Evolutionary conservation across 768 basidiomycete genomes (phyloP), one percentile per base, ranked within the genome.

Genomic region (Podaxis sp.): DNA sequence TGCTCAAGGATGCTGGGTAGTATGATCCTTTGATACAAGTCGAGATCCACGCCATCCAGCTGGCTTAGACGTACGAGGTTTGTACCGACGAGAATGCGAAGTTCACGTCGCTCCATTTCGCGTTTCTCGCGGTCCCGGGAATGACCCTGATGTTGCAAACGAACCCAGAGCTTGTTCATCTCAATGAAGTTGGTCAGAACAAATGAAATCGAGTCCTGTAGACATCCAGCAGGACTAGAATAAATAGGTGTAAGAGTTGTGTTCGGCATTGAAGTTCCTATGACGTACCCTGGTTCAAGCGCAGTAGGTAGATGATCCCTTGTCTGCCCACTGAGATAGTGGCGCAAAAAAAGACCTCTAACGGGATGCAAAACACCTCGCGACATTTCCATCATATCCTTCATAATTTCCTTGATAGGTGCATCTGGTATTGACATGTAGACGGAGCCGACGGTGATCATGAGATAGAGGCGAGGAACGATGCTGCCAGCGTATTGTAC

Each of bases 381-480:
- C 39, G 95, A 95, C 97, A 99, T 99, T 76, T 99, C 97, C 91
- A 99, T 91, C 96, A 99, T 98, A 76, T 99, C 97, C 82, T 97
- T 99, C 96, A 99, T 99, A 65, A 99, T 95, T 79, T 99, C 96
- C 81, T 95, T 97, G 61, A 99, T 89, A 3, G 96, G 96, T 9
- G 96, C 96, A 63, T 97, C 96, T 2, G 95, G 88, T 57, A 98
- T 89, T 30, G 95, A 95, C 97, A 99, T 99, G 82, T 98, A 99
- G 39, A 99, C 96, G 0, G 96, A 93, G 66, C 97, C 97, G 65
- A 99, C 96, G 42, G 97, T 99, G 69, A 99, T 97, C 97, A 99
- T 99, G 70, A 99, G 92, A 77, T 99, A 94, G 39, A 93, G 82
- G 17, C 95, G 87, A 26, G 95, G 95, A 54, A 96, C 89, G 73